phyloP scores from a whole-genome alignment of 352 stramenopile species.

The Globisporangium mamillatum region DNA sequence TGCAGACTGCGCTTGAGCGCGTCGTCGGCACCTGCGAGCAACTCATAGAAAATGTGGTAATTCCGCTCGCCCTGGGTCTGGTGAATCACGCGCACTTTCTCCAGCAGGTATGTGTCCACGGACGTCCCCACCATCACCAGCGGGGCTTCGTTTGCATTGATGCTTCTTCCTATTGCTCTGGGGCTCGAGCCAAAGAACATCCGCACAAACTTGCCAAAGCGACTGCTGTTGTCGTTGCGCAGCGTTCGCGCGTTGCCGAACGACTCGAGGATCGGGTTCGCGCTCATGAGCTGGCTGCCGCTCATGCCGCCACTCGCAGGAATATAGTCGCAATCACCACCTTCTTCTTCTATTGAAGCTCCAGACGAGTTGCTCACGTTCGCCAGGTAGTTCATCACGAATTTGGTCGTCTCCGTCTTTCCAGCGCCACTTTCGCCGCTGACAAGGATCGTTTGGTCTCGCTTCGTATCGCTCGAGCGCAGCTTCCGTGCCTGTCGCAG shows the following conservation, averaged over 20 bases:
- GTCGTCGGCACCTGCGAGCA: constrained; percentile 53
- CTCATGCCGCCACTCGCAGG: constrained; percentile 32
- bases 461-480: constrained; percentile 34
- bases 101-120: constrained; percentile 90
- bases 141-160: constrained; percentile 15
- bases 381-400: constrained; percentile 74
- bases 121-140: constrained; percentile 68
- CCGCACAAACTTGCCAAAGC: constrained; percentile 87
- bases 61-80: constrained; percentile 73
- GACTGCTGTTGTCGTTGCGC: constrained; percentile 83
- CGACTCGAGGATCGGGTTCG: constrained; percentile 85
- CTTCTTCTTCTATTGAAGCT: constrained; percentile 19
- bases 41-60: constrained; percentile 83
- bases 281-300: constrained; percentile 65
- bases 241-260: constrained; percentile 81
- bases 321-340: background rate
- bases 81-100: constrained; percentile 89
- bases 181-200: constrained; percentile 70
- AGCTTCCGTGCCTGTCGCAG: constrained; percentile 33
- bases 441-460: constrained; percentile 45
- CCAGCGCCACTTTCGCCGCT: constrained; percentile 45
- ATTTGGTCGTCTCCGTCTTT: constrained; percentile 64
- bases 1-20: constrained; percentile 40
- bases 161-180: constrained; percentile 3
- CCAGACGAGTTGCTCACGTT: constrained; percentile 15